A percentile compares a stretch with the other conserved stretches of the same genome.
phyloP scores from a whole-genome alignment of 371 early-diverging fungal genomes.

The Mortierella sp. region DNA sequence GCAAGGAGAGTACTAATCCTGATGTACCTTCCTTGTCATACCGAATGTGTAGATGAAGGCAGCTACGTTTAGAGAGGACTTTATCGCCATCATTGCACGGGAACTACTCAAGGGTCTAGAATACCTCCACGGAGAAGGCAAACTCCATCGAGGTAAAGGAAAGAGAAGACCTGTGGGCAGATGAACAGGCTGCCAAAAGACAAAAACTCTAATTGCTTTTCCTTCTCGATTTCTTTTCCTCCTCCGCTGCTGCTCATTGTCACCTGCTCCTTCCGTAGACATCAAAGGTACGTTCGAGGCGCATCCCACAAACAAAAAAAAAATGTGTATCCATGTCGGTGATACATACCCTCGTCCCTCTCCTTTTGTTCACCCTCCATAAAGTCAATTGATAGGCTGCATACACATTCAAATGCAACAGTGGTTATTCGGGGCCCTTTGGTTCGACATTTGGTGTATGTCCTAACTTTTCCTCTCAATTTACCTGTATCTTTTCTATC shows the following conservation, averaged over 20 bases:
- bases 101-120: constrained; percentile 94
- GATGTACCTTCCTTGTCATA: not conserved
- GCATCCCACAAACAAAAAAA: not conserved
- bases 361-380: not conserved
- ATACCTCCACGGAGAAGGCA: constrained; percentile 94
- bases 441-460: not conserved
- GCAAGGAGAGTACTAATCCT: not conserved
- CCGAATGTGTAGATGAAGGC: constrained; percentile 78
- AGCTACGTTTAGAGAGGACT: constrained; percentile 86
- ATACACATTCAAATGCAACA: not conserved
- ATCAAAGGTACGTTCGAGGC: constrained; percentile 40
- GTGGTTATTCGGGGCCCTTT: not conserved
- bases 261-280: constrained; percentile 27
- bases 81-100: constrained; percentile 93
- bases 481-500: not conserved
- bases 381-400: not conserved
- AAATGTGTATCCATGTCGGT: not conserved
- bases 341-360: not conserved
- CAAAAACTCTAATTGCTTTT: constrained; percentile 23
- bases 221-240: not conserved
- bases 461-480: not conserved
- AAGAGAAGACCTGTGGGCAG: not conserved
- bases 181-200: not conserved
- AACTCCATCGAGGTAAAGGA: constrained; percentile 91
- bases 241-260: constrained; percentile 11